Conservation (phyloP, 2,329 filamentous ascomycete genomes). For the Microcera coccophila region DNA sequence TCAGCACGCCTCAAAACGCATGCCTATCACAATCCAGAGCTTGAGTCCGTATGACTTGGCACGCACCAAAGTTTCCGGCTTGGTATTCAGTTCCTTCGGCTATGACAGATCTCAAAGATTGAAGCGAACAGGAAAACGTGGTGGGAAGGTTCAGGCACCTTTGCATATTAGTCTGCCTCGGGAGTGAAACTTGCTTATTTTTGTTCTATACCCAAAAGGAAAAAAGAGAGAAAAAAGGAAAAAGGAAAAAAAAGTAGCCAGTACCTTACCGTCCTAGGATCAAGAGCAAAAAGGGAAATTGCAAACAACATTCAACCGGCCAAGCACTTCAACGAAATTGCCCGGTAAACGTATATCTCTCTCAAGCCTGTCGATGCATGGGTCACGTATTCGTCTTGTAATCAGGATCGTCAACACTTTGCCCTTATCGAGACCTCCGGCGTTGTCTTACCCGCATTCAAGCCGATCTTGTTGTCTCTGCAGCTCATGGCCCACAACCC, state of each 20-base stretch:
- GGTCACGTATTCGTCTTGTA: background rate
- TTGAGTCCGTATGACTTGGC: background rate
- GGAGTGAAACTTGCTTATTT: too few relatives aligned
- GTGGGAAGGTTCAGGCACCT: background rate
- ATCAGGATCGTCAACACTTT: background rate
- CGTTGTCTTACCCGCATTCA: background rate
- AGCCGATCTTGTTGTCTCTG: background rate
- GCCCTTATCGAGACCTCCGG: background rate
- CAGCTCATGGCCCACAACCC: background rate
- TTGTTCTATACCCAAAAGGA: too few relatives aligned
- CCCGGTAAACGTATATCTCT: too few relatives aligned
- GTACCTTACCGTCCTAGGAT: too few relatives aligned
- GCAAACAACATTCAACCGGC: too few relatives aligned
- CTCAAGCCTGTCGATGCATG: too few relatives aligned
- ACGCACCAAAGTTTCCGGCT: background rate
- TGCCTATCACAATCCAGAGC: background rate
- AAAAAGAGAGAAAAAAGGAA: too few relatives aligned
- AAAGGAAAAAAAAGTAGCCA: too few relatives aligned
- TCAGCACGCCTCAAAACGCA: background rate
- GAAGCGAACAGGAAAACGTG: background rate
- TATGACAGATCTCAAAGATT: background rate
- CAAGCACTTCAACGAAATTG: too few relatives aligned
- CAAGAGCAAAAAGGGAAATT: too few relatives aligned
- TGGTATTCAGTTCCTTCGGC: background rate
- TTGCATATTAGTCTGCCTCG: too few relatives aligned